Evolutionary conservation across 2,329 filamentous ascomycete species (phyloP).

Genomic region (Botryotinia narcissicola): DNA sequence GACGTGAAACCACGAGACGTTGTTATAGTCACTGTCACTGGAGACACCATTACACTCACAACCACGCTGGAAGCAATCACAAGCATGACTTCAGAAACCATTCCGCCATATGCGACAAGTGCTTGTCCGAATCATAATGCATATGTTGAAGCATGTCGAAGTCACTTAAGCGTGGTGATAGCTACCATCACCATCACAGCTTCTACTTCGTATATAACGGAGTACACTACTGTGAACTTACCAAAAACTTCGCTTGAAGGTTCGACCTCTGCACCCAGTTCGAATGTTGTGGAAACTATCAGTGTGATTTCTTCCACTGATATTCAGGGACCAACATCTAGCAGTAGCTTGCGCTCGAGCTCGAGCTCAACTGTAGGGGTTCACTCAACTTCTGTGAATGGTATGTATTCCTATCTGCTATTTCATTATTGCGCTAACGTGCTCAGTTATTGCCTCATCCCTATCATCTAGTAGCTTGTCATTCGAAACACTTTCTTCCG

Average conservation of each 20-base stretch:
- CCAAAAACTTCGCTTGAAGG: neutral
- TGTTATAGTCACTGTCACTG: neutral
- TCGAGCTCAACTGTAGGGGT: neutral
- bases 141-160: constrained; percentile 11
- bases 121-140: constrained; percentile 3
- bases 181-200: neutral
- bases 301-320: neutral
- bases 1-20: neutral
- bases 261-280: neutral
- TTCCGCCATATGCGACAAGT: neutral
- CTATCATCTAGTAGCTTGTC: neutral
- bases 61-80: neutral
- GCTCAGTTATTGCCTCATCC: neutral
- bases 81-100: neutral
- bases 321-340: neutral
- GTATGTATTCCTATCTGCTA: neutral
- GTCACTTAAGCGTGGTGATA: neutral
- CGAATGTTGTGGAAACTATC: neutral
- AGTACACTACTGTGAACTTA: neutral
- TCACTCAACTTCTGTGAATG: neutral
- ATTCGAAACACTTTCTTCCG: neutral
- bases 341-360: neutral
- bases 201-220: constrained; percentile 6
- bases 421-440: neutral
- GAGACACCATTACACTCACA: neutral